phyloP scores from a whole-genome alignment of 2,329 filamentous ascomycete genomes.

The Leptosphaerulina australis region DNA sequence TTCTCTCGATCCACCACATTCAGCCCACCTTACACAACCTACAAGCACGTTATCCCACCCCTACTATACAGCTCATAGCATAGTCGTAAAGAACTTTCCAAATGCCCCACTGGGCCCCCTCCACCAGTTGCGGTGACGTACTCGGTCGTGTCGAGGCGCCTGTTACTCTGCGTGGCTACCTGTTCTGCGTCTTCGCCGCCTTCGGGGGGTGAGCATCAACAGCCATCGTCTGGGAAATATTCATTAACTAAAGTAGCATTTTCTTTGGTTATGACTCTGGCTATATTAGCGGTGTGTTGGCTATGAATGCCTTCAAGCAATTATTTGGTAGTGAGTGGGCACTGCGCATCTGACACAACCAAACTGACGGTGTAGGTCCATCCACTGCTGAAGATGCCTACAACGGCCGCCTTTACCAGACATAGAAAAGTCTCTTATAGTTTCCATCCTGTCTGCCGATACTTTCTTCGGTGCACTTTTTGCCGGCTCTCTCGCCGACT shows the following conservation, averaged over 20 bases:
- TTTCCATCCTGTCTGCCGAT: slow-evolving; percentile 81
- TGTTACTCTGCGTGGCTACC: slow-evolving; percentile 54
- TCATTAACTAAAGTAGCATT: slow-evolving; percentile 41
- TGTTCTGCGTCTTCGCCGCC: slow-evolving; percentile 56
- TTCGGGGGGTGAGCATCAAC: slow-evolving; percentile 54
- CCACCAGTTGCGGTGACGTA: slow-evolving; percentile 45
- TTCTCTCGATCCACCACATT: slow-evolving; percentile 4
- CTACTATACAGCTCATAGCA: slow-evolving; percentile 16
- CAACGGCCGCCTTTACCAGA: slow-evolving; percentile 42
- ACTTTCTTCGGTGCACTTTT: slow-evolving; percentile 78
- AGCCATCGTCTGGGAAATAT: neutral
- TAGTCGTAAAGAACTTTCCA: slow-evolving; percentile 16
- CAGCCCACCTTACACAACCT: slow-evolving; percentile 1
- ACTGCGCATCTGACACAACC: neutral
- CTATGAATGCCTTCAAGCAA: slow-evolving; percentile 47
- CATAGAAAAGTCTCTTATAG: slow-evolving; percentile 70
- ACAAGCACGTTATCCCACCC: slow-evolving; percentile 3
- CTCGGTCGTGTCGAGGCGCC: slow-evolving; percentile 60
- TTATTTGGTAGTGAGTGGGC: slow-evolving; percentile 49
- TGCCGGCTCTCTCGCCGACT: slow-evolving; percentile 71
- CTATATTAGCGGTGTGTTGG: slow-evolving; percentile 72
- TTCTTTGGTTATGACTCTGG: slow-evolving; percentile 82
- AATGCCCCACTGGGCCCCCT: slow-evolving; percentile 37
- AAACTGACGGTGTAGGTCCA: slow-evolving; percentile 62
- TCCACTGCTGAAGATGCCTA: slow-evolving; percentile 49